These are phyloP conservation scores for Buxus sempervirens DNA, from an alignment of 164 flowering plant genomes.

Conservation along the genomic window DNA sequence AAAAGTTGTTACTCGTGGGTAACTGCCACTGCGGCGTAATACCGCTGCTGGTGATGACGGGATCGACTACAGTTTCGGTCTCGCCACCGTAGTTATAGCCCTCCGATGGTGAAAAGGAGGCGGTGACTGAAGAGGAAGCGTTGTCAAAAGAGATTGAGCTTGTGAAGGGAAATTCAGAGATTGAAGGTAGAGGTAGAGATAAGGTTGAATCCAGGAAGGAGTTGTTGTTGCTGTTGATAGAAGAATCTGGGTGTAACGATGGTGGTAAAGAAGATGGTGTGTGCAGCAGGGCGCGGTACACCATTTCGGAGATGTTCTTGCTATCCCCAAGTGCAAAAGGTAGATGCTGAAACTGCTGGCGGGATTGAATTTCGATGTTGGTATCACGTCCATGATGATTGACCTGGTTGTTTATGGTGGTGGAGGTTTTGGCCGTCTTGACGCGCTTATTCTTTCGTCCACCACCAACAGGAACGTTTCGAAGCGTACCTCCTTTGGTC, in stretches of 20 bases:
- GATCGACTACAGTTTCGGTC: slow-evolving; percentile 16
- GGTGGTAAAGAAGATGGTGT: slow-evolving; percentile 21
- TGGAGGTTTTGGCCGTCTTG: slow-evolving; percentile 28
- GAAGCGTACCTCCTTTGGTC: slow-evolving; percentile 81
- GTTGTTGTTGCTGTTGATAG: slow-evolving; percentile 11
- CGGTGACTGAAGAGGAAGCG: slow-evolving; percentile 21
- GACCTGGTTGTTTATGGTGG: neutral
- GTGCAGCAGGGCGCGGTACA: slow-evolving; percentile 21
- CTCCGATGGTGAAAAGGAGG: slow-evolving; percentile 22
- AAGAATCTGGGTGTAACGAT: slow-evolving; percentile 6
- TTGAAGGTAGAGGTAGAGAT: slow-evolving; percentile 19
- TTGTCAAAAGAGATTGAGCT: slow-evolving; percentile 26
- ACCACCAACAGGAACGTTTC: slow-evolving; percentile 82
- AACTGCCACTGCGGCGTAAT: slow-evolving; percentile 22
- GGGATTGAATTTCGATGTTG: slow-evolving; percentile 10
- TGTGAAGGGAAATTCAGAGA: slow-evolving; percentile 21
- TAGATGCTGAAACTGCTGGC: slow-evolving; percentile 7
- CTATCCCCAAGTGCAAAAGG: slow-evolving; percentile 18
- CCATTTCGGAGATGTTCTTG: slow-evolving; percentile 26
- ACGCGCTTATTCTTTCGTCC: slow-evolving; percentile 68
- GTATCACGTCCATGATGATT: neutral
- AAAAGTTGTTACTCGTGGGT: slow-evolving; percentile 14
- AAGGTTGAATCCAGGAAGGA: slow-evolving; percentile 9
- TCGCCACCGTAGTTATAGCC: slow-evolving; percentile 18
- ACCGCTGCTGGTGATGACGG: slow-evolving; percentile 17